Evolutionary conservation across 306 rosid species (phyloP), one percentile per base, ranked within the genome.

Genomic region (Cucurbita pepo): DNA sequence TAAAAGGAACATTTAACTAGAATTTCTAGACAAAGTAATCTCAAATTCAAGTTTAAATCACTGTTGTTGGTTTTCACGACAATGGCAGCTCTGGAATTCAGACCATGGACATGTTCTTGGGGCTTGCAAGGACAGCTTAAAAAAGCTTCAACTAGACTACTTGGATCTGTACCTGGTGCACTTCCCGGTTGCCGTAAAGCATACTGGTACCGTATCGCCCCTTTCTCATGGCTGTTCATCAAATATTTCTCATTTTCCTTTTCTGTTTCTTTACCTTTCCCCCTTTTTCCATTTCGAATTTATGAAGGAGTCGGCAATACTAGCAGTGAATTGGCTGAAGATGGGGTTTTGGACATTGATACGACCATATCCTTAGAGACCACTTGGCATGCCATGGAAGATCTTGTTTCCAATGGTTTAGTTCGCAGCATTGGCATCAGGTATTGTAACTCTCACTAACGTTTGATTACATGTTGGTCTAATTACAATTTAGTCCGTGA

Each of bases 391-490:
- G 88, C 90, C 1, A 89, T 89, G 98, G 98, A 94, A 82, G 87
- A 87, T 43, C 86, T 94, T 77, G 96, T 90, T 70, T 90, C 95
- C 41, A 25, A 44, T 51, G 97, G 98, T 77, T 85, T 94, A 85
- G 98, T 87, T 66, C 95, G 91, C 70, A 89, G 98, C 86, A 94
- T 94, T 76, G 98, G 98, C 10, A 85, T 85, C 90, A 94, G 98
- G 98, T 94, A 3, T 18, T 5, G 45, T 15, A 5, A 73, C 65
- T 36, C 53, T 51, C 14, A 69, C 50, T 44, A 51, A 53, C 56
- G n/a, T 53, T 7, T 53, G 6, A 53, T 8, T 53, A 3, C 56
- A 16, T 53, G 7, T 15, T 1, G 2, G 54, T 14, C 14, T 4
- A 5, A 14, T 14, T 50, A 13, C 18, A 50, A 50, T 50, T 50